Conservation (phyloP, 2,329 filamentous ascomycete species). For the Paracoccidioides lutzii region DNA sequence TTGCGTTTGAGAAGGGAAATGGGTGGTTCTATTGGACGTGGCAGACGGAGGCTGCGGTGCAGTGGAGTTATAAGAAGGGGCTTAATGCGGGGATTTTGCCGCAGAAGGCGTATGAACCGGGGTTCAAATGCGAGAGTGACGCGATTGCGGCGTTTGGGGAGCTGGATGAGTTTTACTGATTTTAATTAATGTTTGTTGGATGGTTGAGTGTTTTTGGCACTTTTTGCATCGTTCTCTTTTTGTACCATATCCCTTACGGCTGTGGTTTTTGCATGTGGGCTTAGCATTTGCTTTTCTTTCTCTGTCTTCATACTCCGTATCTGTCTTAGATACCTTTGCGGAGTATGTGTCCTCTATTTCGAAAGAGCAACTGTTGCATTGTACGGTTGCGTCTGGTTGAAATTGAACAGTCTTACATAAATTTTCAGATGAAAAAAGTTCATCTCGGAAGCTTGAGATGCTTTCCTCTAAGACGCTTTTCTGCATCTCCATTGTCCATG, state of each 20-base stretch:
- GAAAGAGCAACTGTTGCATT: too few relatives aligned
- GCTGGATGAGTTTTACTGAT: constrained; percentile 33
- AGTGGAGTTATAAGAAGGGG: constrained; percentile 73
- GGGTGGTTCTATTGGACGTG: constrained; percentile 99
- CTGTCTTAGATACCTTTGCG: too few relatives aligned
- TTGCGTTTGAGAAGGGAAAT: constrained; percentile 81
- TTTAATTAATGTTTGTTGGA: neutral
- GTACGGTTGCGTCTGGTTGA: too few relatives aligned
- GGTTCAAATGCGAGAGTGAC: constrained; percentile 52
- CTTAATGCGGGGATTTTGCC: constrained; percentile 69
- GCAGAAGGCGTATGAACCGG: constrained; percentile 53
- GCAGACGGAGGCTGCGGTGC: constrained; percentile 71
- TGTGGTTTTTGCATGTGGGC: neutral
- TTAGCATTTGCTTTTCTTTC: neutral
- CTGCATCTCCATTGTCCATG: too few relatives aligned
- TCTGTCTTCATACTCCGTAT: neutral
- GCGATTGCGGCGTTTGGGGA: constrained; percentile 27
- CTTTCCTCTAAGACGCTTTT: too few relatives aligned
- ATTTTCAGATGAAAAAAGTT: too few relatives aligned
- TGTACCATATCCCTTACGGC: neutral
- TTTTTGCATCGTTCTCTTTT: neutral
- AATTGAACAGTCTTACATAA: too few relatives aligned
- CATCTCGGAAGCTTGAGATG: too few relatives aligned
- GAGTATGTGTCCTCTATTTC: too few relatives aligned
- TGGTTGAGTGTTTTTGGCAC: neutral